Evolutionary conservation across 805 yeast genomes (phyloP), one percentile per base, ranked within the genome.

Genomic region (Zygosaccharomyces siamensis): DNA sequence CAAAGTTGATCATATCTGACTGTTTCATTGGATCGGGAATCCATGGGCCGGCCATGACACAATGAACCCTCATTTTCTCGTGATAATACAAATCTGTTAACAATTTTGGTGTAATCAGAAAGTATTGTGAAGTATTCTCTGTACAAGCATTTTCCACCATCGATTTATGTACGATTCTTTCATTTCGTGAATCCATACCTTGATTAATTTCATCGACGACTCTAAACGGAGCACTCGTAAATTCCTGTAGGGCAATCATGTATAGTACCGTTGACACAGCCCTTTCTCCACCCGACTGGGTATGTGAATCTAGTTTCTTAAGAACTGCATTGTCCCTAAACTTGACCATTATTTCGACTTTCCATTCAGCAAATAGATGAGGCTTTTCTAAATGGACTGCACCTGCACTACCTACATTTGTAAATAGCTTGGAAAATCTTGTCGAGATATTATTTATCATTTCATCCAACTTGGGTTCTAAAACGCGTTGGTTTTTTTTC

Each of bases 121-220:
- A 89, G 63, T 89, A 92, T 62, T 93, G 99, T 2, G 95, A 81
- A 0, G 78, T 66, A 53, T 75, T 57, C 51, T 77, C 72, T 3
- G 70, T 68, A 62, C 96, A 87, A 0, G 97, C 92, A 41, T 85
- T 82, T 47, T 85, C 81, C 1, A 92, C 96, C 76, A 93, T 82
- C 53, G 87, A 79, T 53, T 79, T 78, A 63, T 92, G 97, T 2
- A 93, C 90, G 70, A 80, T 75, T 53, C 90, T 79, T 67, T 93
- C 99, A 62, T 93, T 93, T 51, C 79, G 79, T 10, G 95, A 86
- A 69, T 93, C 99, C 98, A 93, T 90, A 56, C 99, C 99, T 70
- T 93, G 99, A 64, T 93, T 93, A 53, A 93, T 95, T 72, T 93
- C 99, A 69, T 93, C 99, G 6, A 93, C 97, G 2, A 92, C 90